phyloP scores from a whole-genome alignment of 2,329 filamentous ascomycete genomes.

The Colletotrichum sp. region DNA sequence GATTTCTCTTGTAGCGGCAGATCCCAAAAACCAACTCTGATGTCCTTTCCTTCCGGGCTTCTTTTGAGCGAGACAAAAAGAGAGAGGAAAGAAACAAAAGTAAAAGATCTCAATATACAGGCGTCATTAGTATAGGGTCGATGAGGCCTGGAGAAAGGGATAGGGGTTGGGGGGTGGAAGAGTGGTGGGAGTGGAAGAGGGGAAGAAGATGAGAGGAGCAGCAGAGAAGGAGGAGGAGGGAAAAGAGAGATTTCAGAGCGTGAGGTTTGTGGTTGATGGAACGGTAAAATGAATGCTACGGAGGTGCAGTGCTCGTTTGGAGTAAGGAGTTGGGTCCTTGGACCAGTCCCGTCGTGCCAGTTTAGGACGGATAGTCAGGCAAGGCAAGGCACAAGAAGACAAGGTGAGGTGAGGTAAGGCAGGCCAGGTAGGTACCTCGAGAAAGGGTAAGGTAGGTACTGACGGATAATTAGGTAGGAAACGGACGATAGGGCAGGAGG shows the following conservation, averaged over 20 bases:
- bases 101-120: constrained; percentile 25
- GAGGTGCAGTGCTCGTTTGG: neutral
- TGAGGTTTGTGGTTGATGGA: constrained; percentile 3
- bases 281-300: neutral
- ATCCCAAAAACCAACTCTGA: neutral
- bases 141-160: constrained; percentile 25
- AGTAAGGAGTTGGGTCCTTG: neutral
- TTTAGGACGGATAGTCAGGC: neutral
- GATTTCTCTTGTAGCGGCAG: neutral
- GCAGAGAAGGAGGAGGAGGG: neutral
- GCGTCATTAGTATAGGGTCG: constrained; percentile 23
- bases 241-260: neutral
- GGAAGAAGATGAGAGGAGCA: neutral
- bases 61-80: constrained; percentile 9
- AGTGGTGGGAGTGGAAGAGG: neutral
- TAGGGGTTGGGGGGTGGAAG: constrained; percentile 5
- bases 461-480: neutral
- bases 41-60: constrained; percentile 15
- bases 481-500: neutral
- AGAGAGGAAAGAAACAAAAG: constrained; percentile 20
- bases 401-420: neutral
- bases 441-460: neutral
- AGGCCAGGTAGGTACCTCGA: neutral
- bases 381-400: neutral
- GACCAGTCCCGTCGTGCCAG: neutral